phyloP scores from a whole-genome alignment of 345 rosid genomes.

The Boechera stricta region DNA sequence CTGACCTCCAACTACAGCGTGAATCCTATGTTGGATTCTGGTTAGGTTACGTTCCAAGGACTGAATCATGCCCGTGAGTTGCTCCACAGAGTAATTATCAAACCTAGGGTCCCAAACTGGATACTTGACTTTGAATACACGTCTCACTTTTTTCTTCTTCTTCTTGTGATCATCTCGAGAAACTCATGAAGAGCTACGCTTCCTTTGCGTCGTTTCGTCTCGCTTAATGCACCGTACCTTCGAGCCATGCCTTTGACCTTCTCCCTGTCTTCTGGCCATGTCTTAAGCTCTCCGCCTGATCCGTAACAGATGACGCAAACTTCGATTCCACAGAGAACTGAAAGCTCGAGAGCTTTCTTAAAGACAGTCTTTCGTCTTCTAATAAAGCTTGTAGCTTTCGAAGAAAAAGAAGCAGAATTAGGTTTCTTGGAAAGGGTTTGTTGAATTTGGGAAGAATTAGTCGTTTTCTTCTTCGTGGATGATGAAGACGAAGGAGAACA shows the following conservation, averaged over 20 bases:
- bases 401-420: conserved; percentile 1
- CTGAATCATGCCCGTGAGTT: conserved; percentile 21
- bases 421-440: no score
- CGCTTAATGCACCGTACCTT: conserved; percentile 31
- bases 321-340: conserved; percentile 37
- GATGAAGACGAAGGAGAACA: conserved; percentile 7
- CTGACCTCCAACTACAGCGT: no score
- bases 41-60: conserved; percentile 27
- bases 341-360: conserved; percentile 43
- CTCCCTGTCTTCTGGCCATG: conserved; percentile 43
- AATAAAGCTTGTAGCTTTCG: conserved; percentile 3
- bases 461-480: no score
- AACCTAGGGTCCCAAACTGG: conserved; percentile 39
- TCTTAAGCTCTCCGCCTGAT: conserved; percentile 31
- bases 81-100: conserved; percentile 34
- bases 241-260: conserved; percentile 32
- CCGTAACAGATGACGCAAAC: conserved; percentile 38
- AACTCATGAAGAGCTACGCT: conserved; percentile 14
- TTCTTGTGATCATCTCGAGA: conserved; percentile 20
- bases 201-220: conserved; percentile 31
- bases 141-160: conserved; percentile 8
- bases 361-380: conserved; percentile 38
- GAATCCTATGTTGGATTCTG: not conserved
- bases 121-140: conserved; percentile 16
- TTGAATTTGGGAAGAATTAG: no score